Evolutionary conservation across 1,139 yeast genomes (phyloP).

Genomic region (Geotrichum australiense): DNA sequence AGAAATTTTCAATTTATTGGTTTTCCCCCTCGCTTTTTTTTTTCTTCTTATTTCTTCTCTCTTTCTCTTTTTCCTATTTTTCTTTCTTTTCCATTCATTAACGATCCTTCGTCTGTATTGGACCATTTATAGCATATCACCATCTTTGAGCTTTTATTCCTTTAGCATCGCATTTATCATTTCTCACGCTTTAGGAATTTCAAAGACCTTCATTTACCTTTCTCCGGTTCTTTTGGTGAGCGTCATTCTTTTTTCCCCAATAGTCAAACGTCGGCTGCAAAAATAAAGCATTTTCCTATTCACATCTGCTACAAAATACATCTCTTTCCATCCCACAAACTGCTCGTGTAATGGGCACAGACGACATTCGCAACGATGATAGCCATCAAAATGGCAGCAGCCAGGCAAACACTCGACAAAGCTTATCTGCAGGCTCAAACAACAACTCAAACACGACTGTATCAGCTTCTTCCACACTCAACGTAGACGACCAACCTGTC

Average conservation of each 20-base stretch:
- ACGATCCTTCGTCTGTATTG: not conserved
- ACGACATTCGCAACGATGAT: not conserved
- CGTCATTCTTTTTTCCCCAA: not conserved
- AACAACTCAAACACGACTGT: not conserved
- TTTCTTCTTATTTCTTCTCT: conserved; percentile 39
- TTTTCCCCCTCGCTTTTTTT: conserved; percentile 22
- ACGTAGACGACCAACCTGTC: not conserved
- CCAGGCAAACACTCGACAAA: not conserved
- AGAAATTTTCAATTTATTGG: too few species aligned
- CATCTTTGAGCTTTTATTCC: not conserved
- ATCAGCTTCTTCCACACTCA: not conserved
- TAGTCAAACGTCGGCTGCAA: too few species aligned
- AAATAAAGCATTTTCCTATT: not conserved
- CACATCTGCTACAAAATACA: not conserved
- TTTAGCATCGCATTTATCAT: not conserved
- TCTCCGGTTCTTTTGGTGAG: too few species aligned
- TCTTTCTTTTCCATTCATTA: not conserved
- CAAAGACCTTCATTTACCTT: too few species aligned
- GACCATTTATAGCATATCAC: not conserved
- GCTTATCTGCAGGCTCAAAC: not conserved
- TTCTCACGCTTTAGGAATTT: too few species aligned
- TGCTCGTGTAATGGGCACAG: not conserved
- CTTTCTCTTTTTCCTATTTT: conserved; percentile 30
- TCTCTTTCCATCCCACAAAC: too few species aligned
- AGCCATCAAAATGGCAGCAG: too few species aligned